A percentile compares a stretch with the other conserved stretches of the same genome.
Evolutionary conservation across 371 early-diverging fungal genomes (phyloP).

Genomic region (Rhizopus sp.): DNA sequence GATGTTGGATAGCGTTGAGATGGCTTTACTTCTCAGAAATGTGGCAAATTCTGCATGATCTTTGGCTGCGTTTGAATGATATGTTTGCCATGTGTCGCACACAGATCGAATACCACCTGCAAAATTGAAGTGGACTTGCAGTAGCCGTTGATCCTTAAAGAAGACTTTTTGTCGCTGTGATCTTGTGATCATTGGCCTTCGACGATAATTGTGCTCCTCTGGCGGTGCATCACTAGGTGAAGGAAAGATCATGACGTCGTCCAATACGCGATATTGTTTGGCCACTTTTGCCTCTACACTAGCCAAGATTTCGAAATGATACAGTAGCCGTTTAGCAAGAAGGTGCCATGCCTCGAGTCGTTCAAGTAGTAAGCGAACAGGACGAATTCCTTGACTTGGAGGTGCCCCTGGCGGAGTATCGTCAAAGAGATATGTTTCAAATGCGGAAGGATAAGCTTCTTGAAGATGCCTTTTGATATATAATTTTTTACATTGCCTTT

Average conservation of each 20-base stretch:
- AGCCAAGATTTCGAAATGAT: conserved; percentile 32
- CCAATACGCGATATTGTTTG: conserved; percentile 32
- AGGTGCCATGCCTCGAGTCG: conserved; percentile 42
- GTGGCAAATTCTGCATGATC: conserved; percentile 33
- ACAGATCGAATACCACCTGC: conserved; percentile 29
- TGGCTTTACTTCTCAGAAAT: conserved; percentile 32
- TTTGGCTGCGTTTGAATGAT: conserved; percentile 25
- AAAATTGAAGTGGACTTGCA: conserved; percentile 31
- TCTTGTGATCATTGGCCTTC: neutral
- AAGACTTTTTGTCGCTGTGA: neutral
- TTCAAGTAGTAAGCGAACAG: conserved; percentile 33
- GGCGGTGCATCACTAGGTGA: neutral
- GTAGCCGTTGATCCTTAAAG: conserved; percentile 9
- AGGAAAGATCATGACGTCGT: conserved; percentile 16
- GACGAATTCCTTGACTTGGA: conserved; percentile 28
- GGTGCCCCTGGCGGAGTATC: conserved; percentile 12
- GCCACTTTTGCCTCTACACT: conserved; percentile 29
- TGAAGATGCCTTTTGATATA: conserved; percentile 9
- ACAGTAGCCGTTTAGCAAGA: conserved; percentile 26
- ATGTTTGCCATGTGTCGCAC: conserved; percentile 38
- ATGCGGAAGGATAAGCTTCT: conserved; percentile 27
- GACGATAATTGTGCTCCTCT: neutral
- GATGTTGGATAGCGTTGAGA: conserved; percentile 34
- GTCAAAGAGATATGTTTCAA: conserved; percentile 26
- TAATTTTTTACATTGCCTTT: neutral